Evolutionary conservation across 345 rosid species (phyloP).

Genomic region (Boechera stricta): DNA sequence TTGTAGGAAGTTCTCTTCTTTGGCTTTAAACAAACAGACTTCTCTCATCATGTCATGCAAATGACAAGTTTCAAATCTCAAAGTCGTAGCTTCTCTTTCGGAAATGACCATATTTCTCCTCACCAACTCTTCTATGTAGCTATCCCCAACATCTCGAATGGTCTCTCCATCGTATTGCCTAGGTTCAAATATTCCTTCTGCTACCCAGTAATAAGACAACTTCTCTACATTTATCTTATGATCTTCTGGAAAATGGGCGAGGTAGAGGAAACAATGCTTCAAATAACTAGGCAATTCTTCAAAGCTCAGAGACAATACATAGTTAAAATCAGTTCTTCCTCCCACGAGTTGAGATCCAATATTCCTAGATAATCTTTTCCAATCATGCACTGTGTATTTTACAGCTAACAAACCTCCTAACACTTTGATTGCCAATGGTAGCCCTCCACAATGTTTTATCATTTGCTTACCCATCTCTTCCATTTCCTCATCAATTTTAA

Average conservation of each 20-base stretch:
- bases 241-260: neutral
- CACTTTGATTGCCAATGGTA: constrained; percentile 20
- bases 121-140: constrained; percentile 40
- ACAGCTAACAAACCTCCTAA: constrained; percentile 13
- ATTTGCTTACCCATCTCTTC: constrained; percentile 18
- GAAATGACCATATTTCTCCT: constrained; percentile 46
- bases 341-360: constrained; percentile 11
- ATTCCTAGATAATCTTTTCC: neutral
- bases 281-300: constrained; percentile 18
- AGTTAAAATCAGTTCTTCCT: neutral
- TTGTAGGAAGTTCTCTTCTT: constrained; percentile 21
- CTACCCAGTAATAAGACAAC: too few relatives aligned
- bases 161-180: too few relatives aligned
- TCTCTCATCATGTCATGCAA: constrained; percentile 43
- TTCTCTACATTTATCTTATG: too few relatives aligned
- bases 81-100: neutral
- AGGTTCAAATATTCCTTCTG: too few relatives aligned
- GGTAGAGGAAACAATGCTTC: constrained; percentile 34
- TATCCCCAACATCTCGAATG: constrained; percentile 31
- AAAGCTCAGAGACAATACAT: constrained; percentile 25
- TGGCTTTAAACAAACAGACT: constrained; percentile 21
- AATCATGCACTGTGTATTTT: neutral
- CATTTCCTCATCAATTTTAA: neutral
- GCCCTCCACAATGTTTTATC: constrained; percentile 20
- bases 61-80: too few relatives aligned